Conservation (phyloP, 176 grass and related monocot genomes). For the Zoysia pacifica region DNA sequence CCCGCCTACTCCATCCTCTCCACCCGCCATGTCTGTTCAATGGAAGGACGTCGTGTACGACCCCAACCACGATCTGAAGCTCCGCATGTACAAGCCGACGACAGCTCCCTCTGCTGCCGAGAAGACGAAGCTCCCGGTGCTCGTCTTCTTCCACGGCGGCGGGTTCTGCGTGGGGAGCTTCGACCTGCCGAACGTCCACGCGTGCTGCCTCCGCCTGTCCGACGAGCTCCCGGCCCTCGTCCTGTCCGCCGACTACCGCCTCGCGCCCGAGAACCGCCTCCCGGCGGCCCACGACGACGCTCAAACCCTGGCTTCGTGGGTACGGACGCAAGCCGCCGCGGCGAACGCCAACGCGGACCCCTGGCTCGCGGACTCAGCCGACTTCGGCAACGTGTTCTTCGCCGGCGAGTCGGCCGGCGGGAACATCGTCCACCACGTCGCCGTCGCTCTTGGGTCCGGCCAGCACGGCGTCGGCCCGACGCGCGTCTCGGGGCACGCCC, state of each 20-base stretch:
- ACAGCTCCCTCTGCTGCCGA: too few relatives aligned
- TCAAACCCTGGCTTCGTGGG: constrained; percentile 17
- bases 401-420: constrained; percentile 35
- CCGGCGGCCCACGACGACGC: constrained; percentile 59
- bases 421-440: constrained; percentile 41
- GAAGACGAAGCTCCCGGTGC: constrained; percentile 33
- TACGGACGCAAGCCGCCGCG: constrained; percentile 13
- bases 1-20: neutral
- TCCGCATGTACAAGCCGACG: constrained; percentile 33
- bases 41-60: constrained; percentile 46
- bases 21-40: neutral
- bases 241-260: constrained; percentile 59
- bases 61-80: constrained; percentile 19
- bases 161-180: constrained; percentile 39
- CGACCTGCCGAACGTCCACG: constrained; percentile 28
- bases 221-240: constrained; percentile 44
- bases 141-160: constrained; percentile 50
- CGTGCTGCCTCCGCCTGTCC: constrained; percentile 40
- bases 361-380: constrained; percentile 39
- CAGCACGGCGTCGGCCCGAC: constrained; percentile 31
- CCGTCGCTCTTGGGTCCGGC: constrained; percentile 15
- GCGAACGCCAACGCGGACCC: neutral
- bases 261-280: constrained; percentile 61
- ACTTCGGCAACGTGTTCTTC: constrained; percentile 39
- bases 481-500: constrained; percentile 40